Conservation (phyloP, 306 rosid genomes). For the Luffa aegyptiaca region DNA sequence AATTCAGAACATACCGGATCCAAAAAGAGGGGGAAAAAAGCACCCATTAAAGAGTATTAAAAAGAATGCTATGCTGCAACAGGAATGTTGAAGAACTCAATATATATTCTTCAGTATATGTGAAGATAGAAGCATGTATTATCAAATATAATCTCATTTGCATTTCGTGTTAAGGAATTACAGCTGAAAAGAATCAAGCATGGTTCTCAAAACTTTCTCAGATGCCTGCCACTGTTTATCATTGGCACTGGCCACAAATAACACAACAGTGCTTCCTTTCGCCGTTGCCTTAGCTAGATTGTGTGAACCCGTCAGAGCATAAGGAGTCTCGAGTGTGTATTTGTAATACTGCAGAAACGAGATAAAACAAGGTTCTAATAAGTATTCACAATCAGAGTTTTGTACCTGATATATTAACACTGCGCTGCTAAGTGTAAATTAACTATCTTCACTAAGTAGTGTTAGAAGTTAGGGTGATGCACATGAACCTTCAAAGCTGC, state of each 20-base stretch:
- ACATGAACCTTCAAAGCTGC: background rate
- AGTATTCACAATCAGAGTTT: background rate
- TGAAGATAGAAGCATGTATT: background rate
- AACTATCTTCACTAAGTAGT: background rate
- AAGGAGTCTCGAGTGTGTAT: slow-evolving; percentile 80
- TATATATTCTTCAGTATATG: background rate
- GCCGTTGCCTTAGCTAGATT: slow-evolving; percentile 98
- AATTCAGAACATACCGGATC: background rate
- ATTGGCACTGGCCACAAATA: slow-evolving; percentile 85
- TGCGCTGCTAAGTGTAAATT: background rate
- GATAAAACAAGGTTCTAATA: background rate
- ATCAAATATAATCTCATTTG: background rate
- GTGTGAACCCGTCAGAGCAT: slow-evolving; percentile 84
- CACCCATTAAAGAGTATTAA: background rate
- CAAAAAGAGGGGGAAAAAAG: background rate
- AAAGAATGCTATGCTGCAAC: background rate
- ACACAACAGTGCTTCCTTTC: slow-evolving; percentile 82
- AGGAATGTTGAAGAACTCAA: background rate
- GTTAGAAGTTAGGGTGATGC: background rate
- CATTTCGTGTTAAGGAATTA: slow-evolving; percentile 6
- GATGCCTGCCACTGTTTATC: slow-evolving; percentile 87
- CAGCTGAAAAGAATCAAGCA: slow-evolving; percentile 78
- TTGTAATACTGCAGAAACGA: slow-evolving; percentile 63
- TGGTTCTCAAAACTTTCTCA: slow-evolving; percentile 58
- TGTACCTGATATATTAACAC: background rate